Evolutionary conservation across 805 yeast species (phyloP).

Genomic region (Yamadazyma insecticola): DNA sequence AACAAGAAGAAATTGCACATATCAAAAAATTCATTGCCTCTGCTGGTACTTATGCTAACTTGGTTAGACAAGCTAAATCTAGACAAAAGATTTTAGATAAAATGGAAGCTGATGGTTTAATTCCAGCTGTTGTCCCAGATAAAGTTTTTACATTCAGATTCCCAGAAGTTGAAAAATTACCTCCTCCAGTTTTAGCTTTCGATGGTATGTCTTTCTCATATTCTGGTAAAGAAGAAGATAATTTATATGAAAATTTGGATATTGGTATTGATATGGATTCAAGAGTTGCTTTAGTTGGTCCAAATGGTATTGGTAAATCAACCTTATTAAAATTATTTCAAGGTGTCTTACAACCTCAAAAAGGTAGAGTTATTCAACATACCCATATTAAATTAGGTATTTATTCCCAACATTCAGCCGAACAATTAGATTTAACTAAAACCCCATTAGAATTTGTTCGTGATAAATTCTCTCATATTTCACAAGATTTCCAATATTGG

Average conservation of each 20-base stretch:
- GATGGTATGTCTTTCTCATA: conserved; percentile 93
- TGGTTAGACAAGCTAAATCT: conserved; percentile 98
- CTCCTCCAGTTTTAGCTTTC: conserved; percentile 97
- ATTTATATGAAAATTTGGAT: conserved; percentile 84
- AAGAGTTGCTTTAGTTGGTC: conserved; percentile 95
- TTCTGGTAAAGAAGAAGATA: conserved; percentile 76
- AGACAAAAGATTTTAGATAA: conserved; percentile 98
- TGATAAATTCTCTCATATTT: conserved; percentile 81
- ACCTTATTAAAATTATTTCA: conserved; percentile 95
- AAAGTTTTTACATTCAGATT: conserved; percentile 91
- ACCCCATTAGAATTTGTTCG: conserved; percentile 96
- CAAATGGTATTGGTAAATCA: conserved; percentile 99
- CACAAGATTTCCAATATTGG: conserved; percentile 99
- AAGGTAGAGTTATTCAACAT: conserved; percentile 95
- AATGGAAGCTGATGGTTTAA: conserved; percentile 99
- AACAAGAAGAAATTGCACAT: conserved; percentile 98
- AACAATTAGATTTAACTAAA: conserved; percentile 93
- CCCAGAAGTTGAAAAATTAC: conserved; percentile 93
- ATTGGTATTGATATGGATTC: conserved; percentile 99
- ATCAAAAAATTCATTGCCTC: conserved; percentile 98
- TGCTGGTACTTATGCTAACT: conserved; percentile 99
- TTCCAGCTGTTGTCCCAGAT: conserved; percentile 89
- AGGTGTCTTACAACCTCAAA: conserved; percentile 84
- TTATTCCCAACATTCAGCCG: conserved; percentile 98
- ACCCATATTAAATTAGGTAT: conserved; percentile 98